These are phyloP conservation scores for Agaricus blazei DNA, from an alignment of 768 basidiomycete genomes.

Conservation along the genomic window DNA sequence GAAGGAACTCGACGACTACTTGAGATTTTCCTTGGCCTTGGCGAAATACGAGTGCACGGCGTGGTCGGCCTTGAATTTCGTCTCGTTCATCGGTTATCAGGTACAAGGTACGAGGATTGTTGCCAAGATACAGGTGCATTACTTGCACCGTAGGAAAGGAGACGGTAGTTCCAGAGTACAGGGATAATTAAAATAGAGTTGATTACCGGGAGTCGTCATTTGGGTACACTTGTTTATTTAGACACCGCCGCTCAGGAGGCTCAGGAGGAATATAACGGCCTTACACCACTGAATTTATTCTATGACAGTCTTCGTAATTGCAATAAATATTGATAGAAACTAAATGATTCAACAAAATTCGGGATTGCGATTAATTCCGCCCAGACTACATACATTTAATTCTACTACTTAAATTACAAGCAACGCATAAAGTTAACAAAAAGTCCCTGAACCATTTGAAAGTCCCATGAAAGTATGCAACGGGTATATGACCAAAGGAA, in stretches of 20 bases:
- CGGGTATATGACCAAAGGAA: too few relatives aligned
- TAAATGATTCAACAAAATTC: too few relatives aligned
- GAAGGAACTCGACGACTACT: conserved; percentile 84
- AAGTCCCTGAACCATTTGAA: too few relatives aligned
- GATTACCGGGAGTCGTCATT: background rate
- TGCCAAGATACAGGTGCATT: conserved; percentile 76
- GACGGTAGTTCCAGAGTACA: background rate
- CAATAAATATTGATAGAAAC: too few relatives aligned
- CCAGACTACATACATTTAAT: too few relatives aligned
- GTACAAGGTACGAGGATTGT: conserved; percentile 64
- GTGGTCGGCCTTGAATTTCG: conserved; percentile 55
- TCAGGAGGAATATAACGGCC: background rate
- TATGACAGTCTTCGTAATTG: too few relatives aligned
- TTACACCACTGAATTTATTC: too few relatives aligned
- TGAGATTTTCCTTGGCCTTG: conserved; percentile 51
- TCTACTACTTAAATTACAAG: too few relatives aligned
- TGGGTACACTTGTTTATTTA: conserved; percentile 4
- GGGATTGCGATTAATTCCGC: too few relatives aligned
- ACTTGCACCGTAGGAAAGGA: conserved; percentile 2
- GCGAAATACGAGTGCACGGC: conserved; percentile 67
- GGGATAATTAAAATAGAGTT: background rate
- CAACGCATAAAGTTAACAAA: background rate
- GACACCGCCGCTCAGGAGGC: too few relatives aligned
- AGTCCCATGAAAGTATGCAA: too few relatives aligned
- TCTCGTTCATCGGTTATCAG: conserved; percentile 69